Percentiles rank a stretch among this genome's conserved stretches.
phyloP scores from a whole-genome alignment of 2,329 filamentous ascomycete species.

The Apiospora aurea region DNA sequence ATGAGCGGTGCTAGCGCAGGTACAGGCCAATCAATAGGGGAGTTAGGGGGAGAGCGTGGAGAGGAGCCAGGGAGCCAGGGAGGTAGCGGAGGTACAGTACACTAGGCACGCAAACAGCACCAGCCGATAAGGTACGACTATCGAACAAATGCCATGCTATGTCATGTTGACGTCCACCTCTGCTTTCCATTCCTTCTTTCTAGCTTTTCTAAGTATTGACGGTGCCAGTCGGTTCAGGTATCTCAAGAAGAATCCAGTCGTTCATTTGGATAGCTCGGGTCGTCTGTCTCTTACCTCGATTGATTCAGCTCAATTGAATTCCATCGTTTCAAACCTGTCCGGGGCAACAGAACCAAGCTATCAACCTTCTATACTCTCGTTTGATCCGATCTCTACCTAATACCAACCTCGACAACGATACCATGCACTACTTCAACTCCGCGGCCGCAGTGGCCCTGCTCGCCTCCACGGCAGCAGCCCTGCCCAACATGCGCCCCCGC shows the following conservation, averaged over 20 bases:
- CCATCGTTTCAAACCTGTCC: not conserved
- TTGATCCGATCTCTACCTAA: not conserved
- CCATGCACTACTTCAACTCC: slow-evolving; percentile 25
- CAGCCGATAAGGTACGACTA: not conserved
- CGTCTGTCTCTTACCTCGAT: not conserved
- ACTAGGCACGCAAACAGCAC: not conserved
- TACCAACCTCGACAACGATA: not conserved
- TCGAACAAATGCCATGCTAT: slow-evolving; percentile 5
- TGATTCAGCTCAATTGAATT: not conserved
- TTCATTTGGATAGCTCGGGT: not conserved
- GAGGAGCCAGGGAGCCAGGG: too few species aligned
- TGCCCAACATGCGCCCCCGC: slow-evolving; percentile 33
- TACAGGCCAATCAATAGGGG: not conserved
- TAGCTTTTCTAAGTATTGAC: not conserved
- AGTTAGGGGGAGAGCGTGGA: not conserved
- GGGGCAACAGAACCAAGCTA: too few species aligned
- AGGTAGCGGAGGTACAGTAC: too few species aligned
- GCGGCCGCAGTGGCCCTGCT: slow-evolving; percentile 35
- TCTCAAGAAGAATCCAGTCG: not conserved
- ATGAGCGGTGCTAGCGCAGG: not conserved
- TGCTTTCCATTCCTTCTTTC: slow-evolving; percentile 2
- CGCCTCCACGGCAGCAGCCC: slow-evolving; percentile 35
- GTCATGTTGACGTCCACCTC: not conserved
- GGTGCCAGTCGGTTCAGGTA: not conserved
- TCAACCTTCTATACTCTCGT: not conserved